Conservation (phyloP, 2,329 filamentous ascomycete species). For the Arthrobotrys sinensis region DNA sequence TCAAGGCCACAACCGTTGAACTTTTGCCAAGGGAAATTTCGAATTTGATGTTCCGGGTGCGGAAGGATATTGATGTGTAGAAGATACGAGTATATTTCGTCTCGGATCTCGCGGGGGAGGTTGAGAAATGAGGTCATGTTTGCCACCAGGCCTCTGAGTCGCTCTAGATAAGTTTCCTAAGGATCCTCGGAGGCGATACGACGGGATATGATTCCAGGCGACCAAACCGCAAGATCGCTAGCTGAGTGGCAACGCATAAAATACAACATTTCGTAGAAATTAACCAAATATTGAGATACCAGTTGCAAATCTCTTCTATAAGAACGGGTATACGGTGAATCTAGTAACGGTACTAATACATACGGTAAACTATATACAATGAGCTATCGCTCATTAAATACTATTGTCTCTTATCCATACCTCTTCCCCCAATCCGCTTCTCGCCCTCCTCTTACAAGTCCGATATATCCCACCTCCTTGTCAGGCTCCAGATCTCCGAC, state of each 20-base stretch:
- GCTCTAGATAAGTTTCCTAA: too few relatives aligned
- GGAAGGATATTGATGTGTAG: background rate
- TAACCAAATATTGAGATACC: background rate
- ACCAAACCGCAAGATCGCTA: too few relatives aligned
- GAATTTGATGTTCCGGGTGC: background rate
- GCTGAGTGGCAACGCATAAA: too few relatives aligned
- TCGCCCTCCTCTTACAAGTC: conserved; percentile 37
- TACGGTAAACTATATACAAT: conserved; percentile 27
- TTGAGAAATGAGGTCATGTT: background rate
- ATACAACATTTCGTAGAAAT: too few relatives aligned
- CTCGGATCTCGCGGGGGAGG: conserved; percentile 25
- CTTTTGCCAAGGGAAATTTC: background rate
- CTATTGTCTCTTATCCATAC: conserved; percentile 30
- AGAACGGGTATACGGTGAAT: background rate
- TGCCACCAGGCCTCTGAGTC: too few relatives aligned
- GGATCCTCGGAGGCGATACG: too few relatives aligned
- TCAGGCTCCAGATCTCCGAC: conserved; percentile 52
- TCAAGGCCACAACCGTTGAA: background rate
- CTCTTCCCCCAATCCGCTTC: conserved; percentile 43
- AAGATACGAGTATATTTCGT: conserved; percentile 7
- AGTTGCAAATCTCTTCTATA: background rate
- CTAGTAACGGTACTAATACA: background rate
- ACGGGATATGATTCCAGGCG: too few relatives aligned
- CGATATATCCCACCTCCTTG: conserved; percentile 51
- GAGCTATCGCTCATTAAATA: background rate